phyloP scores from a whole-genome alignment of 371 early-diverging fungal genomes.

The Phascolomyces articulosus region DNA sequence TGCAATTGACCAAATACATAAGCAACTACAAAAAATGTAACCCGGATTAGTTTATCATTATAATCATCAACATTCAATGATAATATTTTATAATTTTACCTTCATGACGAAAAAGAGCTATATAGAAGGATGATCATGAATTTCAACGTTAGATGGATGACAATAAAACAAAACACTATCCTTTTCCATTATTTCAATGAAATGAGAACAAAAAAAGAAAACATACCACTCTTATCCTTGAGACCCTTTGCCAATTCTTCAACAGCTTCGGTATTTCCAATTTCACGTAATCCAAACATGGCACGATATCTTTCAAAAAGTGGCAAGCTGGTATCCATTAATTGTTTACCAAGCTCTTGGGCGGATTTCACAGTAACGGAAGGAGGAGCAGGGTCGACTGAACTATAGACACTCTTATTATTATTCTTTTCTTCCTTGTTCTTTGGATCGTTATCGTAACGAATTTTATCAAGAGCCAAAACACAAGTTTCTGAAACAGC shows the following conservation, averaged over 20 bases:
- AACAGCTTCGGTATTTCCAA: conserved; percentile 86
- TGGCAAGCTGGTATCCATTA: conserved; percentile 73
- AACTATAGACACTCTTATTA: conserved; percentile 63
- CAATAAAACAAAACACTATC: no score
- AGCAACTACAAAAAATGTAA: conserved; percentile 68
- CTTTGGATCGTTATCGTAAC: conserved; percentile 66
- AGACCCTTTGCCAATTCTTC: conserved; percentile 89
- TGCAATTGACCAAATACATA: conserved; percentile 99
- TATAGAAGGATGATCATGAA: no score
- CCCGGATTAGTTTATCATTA: no score
- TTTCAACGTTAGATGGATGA: no score
- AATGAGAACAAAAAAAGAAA: not conserved
- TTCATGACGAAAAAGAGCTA: conserved; percentile 97
- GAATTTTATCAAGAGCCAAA: conserved; percentile 90
- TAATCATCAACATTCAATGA: no score
- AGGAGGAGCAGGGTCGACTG: conserved; percentile 96
- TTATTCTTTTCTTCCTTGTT: conserved; percentile 46
- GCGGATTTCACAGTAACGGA: conserved; percentile 60
- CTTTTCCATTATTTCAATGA: no score
- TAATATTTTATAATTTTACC: no score
- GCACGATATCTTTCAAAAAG: conserved; percentile 97
- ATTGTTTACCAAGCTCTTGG: conserved; percentile 63
- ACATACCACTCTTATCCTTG: conserved; percentile 65
- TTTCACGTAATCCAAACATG: conserved; percentile 98
- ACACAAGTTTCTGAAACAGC: conserved; percentile 95